Evolutionary conservation across 257 asterid genomes (phyloP).

Genomic region (Avicennia marina): DNA sequence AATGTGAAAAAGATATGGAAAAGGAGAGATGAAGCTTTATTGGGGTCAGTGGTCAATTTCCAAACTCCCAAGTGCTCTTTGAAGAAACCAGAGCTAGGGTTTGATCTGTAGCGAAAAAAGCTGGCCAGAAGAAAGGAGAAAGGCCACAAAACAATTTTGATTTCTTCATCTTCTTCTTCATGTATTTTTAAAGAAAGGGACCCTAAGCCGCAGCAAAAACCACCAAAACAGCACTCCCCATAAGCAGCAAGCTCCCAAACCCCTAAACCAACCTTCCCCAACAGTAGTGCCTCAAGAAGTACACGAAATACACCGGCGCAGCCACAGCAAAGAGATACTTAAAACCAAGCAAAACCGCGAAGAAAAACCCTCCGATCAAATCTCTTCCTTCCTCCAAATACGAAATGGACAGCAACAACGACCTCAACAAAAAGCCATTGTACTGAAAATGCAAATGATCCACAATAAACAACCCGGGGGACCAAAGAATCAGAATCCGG

Average conservation of each 20-base stretch:
- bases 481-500: conserved; percentile 63
- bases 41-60: too few relatives aligned
- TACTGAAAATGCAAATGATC: conserved; percentile 97
- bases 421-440: conserved; percentile 81
- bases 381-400: conserved; percentile 79
- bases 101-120: too few relatives aligned
- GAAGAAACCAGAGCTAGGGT: too few relatives aligned
- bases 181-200: conserved; percentile 74
- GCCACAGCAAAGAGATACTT: conserved; percentile 96
- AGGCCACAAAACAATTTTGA: too few relatives aligned
- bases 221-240: conserved; percentile 67
- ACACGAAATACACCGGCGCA: conserved; percentile 87
- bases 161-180: too few relatives aligned
- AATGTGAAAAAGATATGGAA: too few relatives aligned
- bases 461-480: conserved; percentile 80
- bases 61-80: too few relatives aligned
- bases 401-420: conserved; percentile 58
- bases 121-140: too few relatives aligned
- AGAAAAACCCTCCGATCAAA: conserved; percentile 75
- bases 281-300: conserved; percentile 79
- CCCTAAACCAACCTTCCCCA: conserved; percentile 73
- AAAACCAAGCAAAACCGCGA: conserved; percentile 78
- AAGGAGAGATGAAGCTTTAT: too few relatives aligned
- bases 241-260: conserved; percentile 51
- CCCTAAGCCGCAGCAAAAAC: conserved; percentile 76